A percentile compares a stretch with the other conserved stretches of the same genome.
Evolutionary conservation across 345 rosid genomes (phyloP).

Genomic region (Turnera subulata): DNA sequence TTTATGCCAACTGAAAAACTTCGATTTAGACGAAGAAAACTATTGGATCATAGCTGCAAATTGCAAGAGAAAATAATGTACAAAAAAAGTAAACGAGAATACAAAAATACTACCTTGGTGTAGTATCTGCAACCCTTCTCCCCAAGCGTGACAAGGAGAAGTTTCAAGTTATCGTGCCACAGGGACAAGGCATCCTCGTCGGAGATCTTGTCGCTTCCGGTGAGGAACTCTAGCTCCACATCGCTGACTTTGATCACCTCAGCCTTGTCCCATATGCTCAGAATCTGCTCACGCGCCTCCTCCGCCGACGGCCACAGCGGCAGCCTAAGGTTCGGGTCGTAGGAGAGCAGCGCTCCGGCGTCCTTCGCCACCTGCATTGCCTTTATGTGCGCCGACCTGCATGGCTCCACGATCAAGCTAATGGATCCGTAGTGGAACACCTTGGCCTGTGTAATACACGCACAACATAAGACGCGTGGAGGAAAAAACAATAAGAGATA

Average conservation of each 20-base stretch:
- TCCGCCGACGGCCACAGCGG: conserved; percentile 91
- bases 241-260: conserved; percentile 95
- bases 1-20: too few species aligned
- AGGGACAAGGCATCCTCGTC: conserved; percentile 77
- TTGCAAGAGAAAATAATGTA: too few species aligned
- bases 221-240: conserved; percentile 87
- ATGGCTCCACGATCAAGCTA: conserved; percentile 97
- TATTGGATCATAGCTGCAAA: too few species aligned
- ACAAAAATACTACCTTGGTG: conserved; percentile 63
- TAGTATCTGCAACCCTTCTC: conserved; percentile 93
- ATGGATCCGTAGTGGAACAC: conserved; percentile 96
- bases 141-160: conserved; percentile 87
- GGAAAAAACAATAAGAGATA: too few species aligned
- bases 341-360: conserved; percentile 85
- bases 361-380: conserved; percentile 94
- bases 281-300: conserved; percentile 81
- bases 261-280: conserved; percentile 96
- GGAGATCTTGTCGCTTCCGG: conserved; percentile 70
- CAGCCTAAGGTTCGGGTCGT: conserved; percentile 91
- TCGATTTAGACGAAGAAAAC: too few species aligned
- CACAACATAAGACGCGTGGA: too few species aligned
- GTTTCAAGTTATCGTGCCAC: conserved; percentile 80
- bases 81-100: too few species aligned
- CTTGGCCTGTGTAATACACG: conserved; percentile 44
- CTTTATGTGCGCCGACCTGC: conserved; percentile 84